phyloP scores from a whole-genome alignment of 2,329 filamentous ascomycete species.

The Hymenoscyphus linearis region DNA sequence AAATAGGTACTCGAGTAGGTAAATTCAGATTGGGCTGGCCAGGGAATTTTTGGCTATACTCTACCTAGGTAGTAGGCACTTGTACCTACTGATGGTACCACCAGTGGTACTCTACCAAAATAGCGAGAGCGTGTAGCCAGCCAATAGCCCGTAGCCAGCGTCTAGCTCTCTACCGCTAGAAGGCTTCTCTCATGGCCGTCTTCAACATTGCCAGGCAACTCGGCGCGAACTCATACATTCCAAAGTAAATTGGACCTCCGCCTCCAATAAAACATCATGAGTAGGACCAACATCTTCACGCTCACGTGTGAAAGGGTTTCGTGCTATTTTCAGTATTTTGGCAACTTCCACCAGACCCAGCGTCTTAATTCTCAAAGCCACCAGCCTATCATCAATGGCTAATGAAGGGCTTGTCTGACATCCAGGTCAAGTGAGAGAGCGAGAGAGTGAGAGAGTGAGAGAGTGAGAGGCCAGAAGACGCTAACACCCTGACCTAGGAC shows the following conservation, averaged over 20 bases:
- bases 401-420: background rate
- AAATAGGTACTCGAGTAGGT: background rate
- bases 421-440: background rate
- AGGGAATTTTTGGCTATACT: background rate
- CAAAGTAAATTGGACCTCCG: too few species aligned
- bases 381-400: background rate
- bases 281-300: background rate
- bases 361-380: background rate
- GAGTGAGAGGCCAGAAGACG: background rate
- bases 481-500: background rate
- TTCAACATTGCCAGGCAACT: background rate
- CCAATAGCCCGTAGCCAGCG: too few species aligned
- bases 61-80: background rate
- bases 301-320: background rate
- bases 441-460: too few species aligned
- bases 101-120: too few species aligned
- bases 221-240: background rate
- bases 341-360: background rate
- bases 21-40: background rate
- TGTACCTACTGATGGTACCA: too few species aligned
- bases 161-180: too few species aligned
- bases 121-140: too few species aligned
- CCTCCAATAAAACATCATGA: background rate
- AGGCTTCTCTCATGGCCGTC: background rate
- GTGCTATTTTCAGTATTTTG: background rate